Conservation (phyloP, 164 flowering plant genomes). For the Umbilicus rupestris region DNA sequence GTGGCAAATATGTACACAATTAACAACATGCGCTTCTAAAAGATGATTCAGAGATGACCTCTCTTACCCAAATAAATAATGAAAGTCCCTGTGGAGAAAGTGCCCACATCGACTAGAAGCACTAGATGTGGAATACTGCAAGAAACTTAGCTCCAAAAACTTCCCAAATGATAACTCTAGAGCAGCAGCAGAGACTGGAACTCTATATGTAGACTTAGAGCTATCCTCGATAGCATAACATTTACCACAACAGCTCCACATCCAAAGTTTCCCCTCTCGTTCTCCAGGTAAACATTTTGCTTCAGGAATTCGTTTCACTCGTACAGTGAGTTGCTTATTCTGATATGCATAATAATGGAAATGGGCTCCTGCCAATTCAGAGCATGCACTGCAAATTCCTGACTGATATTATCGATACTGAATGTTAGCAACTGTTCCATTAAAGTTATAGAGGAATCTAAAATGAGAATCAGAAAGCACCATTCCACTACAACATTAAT, state of each 20-base stretch:
- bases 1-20: neutral
- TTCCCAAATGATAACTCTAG: constrained; percentile 83
- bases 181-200: constrained; percentile 57
- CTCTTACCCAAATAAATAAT: constrained; percentile 82
- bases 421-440: neutral
- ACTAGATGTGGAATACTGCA: constrained; percentile 30
- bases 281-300: constrained; percentile 55
- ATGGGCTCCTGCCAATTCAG: constrained; percentile 64
- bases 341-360: constrained; percentile 65
- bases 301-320: constrained; percentile 41
- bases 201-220: constrained; percentile 52
- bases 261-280: constrained; percentile 85
- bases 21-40: neutral
- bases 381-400: constrained; percentile 47
- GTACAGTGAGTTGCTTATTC: constrained; percentile 59
- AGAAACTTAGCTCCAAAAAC: constrained; percentile 79
- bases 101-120: constrained; percentile 62
- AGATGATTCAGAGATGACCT: neutral
- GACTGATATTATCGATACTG: constrained; percentile 32
- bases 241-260: constrained; percentile 90
- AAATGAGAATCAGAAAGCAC: neutral
- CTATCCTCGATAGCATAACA: constrained; percentile 38
- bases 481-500: neutral
- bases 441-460: neutral
- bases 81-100: constrained; percentile 53